A percentile compares a stretch with the other conserved stretches of the same genome.
Conservation (phyloP, 805 yeast species). For the Candida verbasci region DNA sequence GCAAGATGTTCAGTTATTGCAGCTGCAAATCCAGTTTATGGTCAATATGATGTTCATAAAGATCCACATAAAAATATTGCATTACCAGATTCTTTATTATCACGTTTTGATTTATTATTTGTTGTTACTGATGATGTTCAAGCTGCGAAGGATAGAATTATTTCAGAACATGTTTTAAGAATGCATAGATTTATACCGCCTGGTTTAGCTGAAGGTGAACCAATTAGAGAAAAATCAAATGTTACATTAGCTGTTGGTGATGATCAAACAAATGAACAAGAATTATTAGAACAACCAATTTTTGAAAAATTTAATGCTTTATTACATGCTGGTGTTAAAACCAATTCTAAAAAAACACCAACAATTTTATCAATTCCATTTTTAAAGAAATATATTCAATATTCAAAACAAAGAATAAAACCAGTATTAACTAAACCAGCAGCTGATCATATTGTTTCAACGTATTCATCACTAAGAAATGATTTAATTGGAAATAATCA, state of each 20-base stretch:
- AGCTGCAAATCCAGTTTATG: slow-evolving; percentile 96
- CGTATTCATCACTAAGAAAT: slow-evolving; percentile 80
- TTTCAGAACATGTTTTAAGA: slow-evolving; percentile 90
- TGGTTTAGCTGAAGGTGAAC: slow-evolving; percentile 90
- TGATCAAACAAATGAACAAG: slow-evolving; percentile 39
- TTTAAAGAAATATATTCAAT: slow-evolving; percentile 87
- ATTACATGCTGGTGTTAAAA: slow-evolving; percentile 70
- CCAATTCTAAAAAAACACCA: slow-evolving; percentile 18
- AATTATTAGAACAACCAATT: slow-evolving; percentile 52
- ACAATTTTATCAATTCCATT: slow-evolving; percentile 67
- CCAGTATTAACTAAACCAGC: slow-evolving; percentile 80
- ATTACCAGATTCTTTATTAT: slow-evolving; percentile 89
- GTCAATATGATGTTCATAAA: slow-evolving; percentile 92
- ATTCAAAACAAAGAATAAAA: slow-evolving; percentile 81
- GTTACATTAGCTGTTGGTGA: slow-evolving; percentile 82
- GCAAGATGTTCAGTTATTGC: slow-evolving; percentile 97
- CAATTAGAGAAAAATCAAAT: slow-evolving; percentile 72
- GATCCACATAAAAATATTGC: slow-evolving; percentile 97
- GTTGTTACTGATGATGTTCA: slow-evolving; percentile 95
- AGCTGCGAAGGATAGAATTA: slow-evolving; percentile 75
- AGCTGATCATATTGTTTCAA: slow-evolving; percentile 71
- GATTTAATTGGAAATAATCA: slow-evolving; percentile 59
- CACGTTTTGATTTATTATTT: slow-evolving; percentile 93
- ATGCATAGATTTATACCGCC: slow-evolving; percentile 88
- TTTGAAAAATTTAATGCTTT: slow-evolving; percentile 80